phyloP scores from a whole-genome alignment of 805 yeast genomes.

The Clavispora carvajalis region DNA sequence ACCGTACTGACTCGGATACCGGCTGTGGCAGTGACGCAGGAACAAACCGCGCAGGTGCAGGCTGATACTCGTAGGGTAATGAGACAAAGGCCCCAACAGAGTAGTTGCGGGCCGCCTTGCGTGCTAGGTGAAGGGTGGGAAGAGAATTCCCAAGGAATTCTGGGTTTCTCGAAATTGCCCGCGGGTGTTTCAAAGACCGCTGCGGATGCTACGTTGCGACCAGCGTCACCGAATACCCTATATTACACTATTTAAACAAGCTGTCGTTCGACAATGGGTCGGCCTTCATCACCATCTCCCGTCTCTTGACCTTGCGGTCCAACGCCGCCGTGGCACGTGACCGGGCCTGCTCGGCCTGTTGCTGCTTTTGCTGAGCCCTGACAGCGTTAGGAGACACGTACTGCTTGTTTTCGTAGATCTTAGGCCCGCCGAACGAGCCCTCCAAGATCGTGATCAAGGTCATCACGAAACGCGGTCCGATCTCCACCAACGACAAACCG shows the following conservation, averaged over 20 bases:
- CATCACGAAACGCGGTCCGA: conserved; percentile 94
- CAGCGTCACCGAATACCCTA: not conserved
- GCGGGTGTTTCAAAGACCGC: not conserved
- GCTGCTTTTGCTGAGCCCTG: conserved; percentile 79
- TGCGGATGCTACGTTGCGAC: not conserved
- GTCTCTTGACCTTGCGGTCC: conserved; percentile 67
- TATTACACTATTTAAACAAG: conserved; percentile 48
- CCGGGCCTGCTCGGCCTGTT: conserved; percentile 74
- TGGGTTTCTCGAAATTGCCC: no score
- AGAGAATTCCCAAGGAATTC: no score
- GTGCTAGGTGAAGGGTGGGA: no score
- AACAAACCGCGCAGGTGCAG: no score
- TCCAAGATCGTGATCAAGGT: conserved; percentile 87
- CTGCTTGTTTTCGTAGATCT: conserved; percentile 94
- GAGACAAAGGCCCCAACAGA: no score
- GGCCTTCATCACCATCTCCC: conserved; percentile 66
- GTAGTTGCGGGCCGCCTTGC: no score
- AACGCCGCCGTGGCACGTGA: conserved; percentile 74
- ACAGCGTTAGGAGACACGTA: conserved; percentile 94
- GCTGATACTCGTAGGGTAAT: no score
- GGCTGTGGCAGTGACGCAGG: no score
- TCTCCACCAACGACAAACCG: conserved; percentile 79
- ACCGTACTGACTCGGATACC: no score
- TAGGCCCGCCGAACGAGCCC: conserved; percentile 97
- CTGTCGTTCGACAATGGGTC: conserved; percentile 82